Percentiles rank a stretch among this genome's conserved stretches.
Evolutionary conservation across 257 asterid genomes (phyloP).

Genomic region (Anisodus tanguticus): DNA sequence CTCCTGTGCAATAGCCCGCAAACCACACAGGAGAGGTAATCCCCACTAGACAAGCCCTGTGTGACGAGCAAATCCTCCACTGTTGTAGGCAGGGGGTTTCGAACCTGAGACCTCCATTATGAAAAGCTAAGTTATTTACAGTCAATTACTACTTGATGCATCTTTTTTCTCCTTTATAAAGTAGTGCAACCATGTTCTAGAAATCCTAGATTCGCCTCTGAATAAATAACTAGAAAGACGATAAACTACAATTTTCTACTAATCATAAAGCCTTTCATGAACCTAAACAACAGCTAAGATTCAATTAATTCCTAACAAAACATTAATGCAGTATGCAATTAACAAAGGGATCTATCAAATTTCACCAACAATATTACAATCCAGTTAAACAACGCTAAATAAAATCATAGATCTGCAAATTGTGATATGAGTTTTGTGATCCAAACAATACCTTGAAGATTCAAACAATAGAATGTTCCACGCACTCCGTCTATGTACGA

Average conservation of each 20-base stretch:
- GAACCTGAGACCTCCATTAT: too few species aligned
- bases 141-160: too few species aligned
- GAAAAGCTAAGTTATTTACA: too few species aligned
- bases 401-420: slow-evolving; percentile 13
- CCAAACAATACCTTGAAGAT: slow-evolving; percentile 21
- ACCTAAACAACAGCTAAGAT: not conserved
- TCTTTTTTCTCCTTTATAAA: too few species aligned
- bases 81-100: too few species aligned
- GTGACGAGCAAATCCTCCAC: too few species aligned
- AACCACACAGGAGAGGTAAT: too few species aligned
- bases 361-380: not conserved
- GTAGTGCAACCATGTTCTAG: too few species aligned
- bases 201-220: too few species aligned
- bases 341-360: not conserved
- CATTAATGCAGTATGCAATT: not conserved
- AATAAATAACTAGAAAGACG: too few species aligned
- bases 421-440: not conserved
- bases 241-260: not conserved
- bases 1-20: too few species aligned
- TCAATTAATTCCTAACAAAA: not conserved
- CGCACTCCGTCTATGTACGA: not conserved
- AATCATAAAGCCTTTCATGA: not conserved
- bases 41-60: too few species aligned
- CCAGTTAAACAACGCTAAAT: not conserved
- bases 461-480: not conserved